phyloP scores from a whole-genome alignment of 345 rosid genomes.

The Litchi chinensis region DNA sequence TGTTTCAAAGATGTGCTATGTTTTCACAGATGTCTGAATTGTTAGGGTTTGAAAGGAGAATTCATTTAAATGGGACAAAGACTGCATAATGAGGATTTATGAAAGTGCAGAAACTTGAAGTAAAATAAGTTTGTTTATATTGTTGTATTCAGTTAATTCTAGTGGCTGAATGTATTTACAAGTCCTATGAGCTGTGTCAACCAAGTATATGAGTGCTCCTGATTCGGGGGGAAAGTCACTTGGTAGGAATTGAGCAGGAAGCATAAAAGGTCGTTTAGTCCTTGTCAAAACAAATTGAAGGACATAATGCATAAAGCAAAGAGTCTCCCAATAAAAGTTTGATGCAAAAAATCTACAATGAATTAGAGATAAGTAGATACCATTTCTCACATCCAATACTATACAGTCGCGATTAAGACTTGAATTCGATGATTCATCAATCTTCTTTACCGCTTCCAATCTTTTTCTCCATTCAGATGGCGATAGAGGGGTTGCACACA shows the following conservation, averaged over 20 bases:
- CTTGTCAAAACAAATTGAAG: not conserved
- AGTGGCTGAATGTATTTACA: not conserved
- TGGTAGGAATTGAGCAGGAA: not conserved
- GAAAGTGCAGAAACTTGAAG: no score
- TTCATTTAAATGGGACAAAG: no score
- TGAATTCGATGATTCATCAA: slow-evolving; percentile 34
- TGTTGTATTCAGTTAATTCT: not conserved
- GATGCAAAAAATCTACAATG: not conserved
- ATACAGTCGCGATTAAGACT: slow-evolving; percentile 41
- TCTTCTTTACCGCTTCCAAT: slow-evolving; percentile 46
- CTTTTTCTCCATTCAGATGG: slow-evolving; percentile 87
- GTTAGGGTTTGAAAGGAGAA: no score
- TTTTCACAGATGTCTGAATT: no score
- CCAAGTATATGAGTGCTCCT: not conserved
- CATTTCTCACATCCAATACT: slow-evolving; percentile 85
- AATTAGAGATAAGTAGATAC: slow-evolving; percentile 36
- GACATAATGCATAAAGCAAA: not conserved
- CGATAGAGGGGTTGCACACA: slow-evolving; percentile 71
- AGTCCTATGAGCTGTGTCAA: not conserved
- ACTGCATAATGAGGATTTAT: no score
- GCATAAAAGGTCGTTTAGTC: not conserved
- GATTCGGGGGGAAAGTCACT: not conserved
- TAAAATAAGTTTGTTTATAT: not conserved
- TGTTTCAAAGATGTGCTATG: no score
- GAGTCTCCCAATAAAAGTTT: not conserved